Base-by-base conservation (phyloP, 306 rosid species). In the Sicyos baderoa region DNA sequence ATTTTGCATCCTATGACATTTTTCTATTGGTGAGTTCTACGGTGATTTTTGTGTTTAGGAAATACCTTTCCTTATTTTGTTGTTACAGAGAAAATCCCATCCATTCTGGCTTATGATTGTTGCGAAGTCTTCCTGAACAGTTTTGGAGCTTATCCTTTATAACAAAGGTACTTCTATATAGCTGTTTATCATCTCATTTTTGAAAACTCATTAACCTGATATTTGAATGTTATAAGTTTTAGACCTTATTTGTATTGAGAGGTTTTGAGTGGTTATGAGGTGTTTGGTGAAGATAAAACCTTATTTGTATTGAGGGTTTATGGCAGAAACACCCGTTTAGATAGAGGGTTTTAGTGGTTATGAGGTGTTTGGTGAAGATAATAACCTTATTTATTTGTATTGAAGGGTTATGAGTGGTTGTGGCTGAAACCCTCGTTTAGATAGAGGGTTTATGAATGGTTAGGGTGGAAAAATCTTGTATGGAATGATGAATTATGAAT, bases 131-230 rank as follows among this genome's bases (percentile, higher is more conserved):
- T 65, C 54, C 53, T 64, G 70, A 42, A 44, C 53, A 19, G 13
- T 37, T 1, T 12, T 32, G 67, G 47, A 37, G 53, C 53, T 45
- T 22, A 65, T 65, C 71, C 54, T 45, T 65, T 45, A 65, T 13
- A 21, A 65, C 14, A 45, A 13, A 21, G 19, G 21, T 44, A 65
- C 70, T 65, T 65, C 6, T 12, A 37, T 42, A 54, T 44, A 65
- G 50, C 16, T 65, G 54, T 45, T 45, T 12, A 44, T 10, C 16
- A 40, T 63, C 52, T 6, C 53, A 64, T 64, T 19, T 64, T 44
- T 64, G 0, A 19, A 62, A 42, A 19, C 42, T 4, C 35, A 42
- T 21, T 42, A 18, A 12, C 53, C 53, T 40, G 53, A 64, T 42
- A 44, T 61, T 35, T 61, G 25, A n/a, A 61, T 11, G 16, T 6